phyloP scores from a whole-genome alignment of 768 basidiomycete species.

The Tubosaeta sp. region DNA sequence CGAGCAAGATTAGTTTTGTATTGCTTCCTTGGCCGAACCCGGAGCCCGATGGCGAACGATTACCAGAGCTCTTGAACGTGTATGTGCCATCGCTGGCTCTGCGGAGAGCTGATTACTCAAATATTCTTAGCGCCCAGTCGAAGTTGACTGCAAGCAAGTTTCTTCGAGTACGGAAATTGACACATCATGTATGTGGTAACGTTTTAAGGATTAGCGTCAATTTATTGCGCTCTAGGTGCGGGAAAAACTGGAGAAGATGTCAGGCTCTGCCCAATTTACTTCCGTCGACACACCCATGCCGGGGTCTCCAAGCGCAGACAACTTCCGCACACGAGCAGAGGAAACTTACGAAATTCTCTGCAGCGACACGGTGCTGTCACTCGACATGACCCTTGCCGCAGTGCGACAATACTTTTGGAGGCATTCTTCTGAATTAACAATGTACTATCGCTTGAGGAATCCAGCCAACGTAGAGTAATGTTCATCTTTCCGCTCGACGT shows the following conservation, averaged over 20 bases:
- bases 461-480: conserved; percentile 2
- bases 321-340: conserved; percentile 42
- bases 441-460: conserved; percentile 65
- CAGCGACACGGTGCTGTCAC: conserved; percentile 76
- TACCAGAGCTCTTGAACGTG: conserved; percentile 86
- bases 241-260: conserved; percentile 72
- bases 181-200: conserved; percentile 60
- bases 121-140: conserved; percentile 55
- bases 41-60: conserved; percentile 50
- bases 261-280: conserved; percentile 25
- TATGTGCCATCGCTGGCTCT: conserved; percentile 37
- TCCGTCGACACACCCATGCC: conserved; percentile 39
- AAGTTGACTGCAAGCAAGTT: conserved; percentile 87
- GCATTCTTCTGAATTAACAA: conserved; percentile 62
- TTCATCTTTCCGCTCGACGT: conserved; percentile 1
- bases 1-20: conserved; percentile 84
- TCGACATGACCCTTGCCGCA: conserved; percentile 86
- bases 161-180: conserved; percentile 81
- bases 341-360: conserved; percentile 85
- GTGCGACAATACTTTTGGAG: conserved; percentile 90
- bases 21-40: conserved; percentile 70
- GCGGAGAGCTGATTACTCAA: background rate
- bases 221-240: conserved; percentile 52
- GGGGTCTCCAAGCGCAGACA: conserved; percentile 22
- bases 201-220: background rate